These are phyloP conservation scores for Alternaria triticimaculans DNA, from an alignment of 2,329 filamentous ascomycete species.

Conservation along the genomic window DNA sequence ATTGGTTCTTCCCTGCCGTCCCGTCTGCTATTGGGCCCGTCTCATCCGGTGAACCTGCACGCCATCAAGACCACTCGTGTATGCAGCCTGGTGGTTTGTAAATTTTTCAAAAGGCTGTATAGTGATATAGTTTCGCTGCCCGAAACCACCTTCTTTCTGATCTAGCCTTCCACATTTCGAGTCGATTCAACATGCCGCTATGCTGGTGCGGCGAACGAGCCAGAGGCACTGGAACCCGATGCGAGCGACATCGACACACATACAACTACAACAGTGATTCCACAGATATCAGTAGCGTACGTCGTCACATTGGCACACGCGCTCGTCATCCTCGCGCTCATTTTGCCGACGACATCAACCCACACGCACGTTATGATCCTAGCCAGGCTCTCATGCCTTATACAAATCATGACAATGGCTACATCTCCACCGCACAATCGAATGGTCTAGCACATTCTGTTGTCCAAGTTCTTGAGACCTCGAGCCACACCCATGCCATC, in stretches of 20 bases:
- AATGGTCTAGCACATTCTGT: conserved; percentile 1
- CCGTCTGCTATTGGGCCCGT: conserved; percentile 1
- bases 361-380: conserved; percentile 2
- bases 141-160: too few species aligned
- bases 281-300: neutral
- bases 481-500: conserved; percentile 21
- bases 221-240: conserved; percentile 20
- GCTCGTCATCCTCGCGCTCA: neutral
- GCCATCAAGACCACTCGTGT: conserved; percentile 12
- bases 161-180: neutral
- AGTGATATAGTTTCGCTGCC: too few species aligned
- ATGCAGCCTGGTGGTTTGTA: conserved; percentile 12
- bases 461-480: conserved; percentile 14
- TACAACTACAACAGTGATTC: conserved; percentile 13
- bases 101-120: too few species aligned
- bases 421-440: neutral
- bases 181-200: conserved; percentile 21
- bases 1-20: neutral
- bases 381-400: neutral
- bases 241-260: conserved; percentile 12
- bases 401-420: neutral
- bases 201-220: conserved; percentile 9
- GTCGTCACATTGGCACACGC: conserved; percentile 6
- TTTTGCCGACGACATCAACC: neutral
- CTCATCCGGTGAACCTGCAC: conserved; percentile 22